A percentile compares a stretch with the other conserved stretches of the same genome.
These are phyloP conservation scores for Chenopodium formosanum DNA, from an alignment of 148 eudicot genomes.

Conservation along the genomic window DNA sequence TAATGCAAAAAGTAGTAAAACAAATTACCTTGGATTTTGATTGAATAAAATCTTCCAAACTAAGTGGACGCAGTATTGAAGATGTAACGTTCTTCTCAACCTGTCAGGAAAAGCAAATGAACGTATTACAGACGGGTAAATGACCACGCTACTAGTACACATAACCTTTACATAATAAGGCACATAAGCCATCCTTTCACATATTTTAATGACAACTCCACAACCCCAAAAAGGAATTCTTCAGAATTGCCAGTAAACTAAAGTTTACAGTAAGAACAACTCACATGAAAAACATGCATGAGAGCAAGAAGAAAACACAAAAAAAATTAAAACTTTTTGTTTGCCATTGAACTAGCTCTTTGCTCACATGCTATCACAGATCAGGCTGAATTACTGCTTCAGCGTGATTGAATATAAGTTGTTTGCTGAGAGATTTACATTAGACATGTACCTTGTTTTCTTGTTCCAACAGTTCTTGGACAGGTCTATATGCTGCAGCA, in stretches of 20 bases:
- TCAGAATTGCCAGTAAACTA: too few relatives aligned
- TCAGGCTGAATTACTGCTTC: neutral
- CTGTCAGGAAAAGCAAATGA: constrained; percentile 35
- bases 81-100: constrained; percentile 39
- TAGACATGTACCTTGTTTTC: constrained; percentile 57
- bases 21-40: constrained; percentile 80
- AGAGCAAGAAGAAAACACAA: neutral
- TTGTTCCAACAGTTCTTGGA: constrained; percentile 85
- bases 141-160: neutral
- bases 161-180: neutral
- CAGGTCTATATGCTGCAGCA: constrained; percentile 98
- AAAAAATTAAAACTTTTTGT: neutral
- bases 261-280: neutral
- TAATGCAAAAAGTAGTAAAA: neutral
- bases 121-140: neutral
- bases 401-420: too few relatives aligned
- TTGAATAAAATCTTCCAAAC: constrained; percentile 78
- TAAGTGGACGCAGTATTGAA: constrained; percentile 63
- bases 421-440: too few relatives aligned
- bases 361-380: neutral
- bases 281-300: neutral
- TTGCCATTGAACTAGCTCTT: neutral
- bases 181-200: neutral
- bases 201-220: neutral
- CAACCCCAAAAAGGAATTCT: neutral